Percentiles rank a stretch among this genome's conserved stretches.
Evolutionary conservation across 164 flowering plant species (phyloP).

Genomic region (Magnolia officinalis): DNA sequence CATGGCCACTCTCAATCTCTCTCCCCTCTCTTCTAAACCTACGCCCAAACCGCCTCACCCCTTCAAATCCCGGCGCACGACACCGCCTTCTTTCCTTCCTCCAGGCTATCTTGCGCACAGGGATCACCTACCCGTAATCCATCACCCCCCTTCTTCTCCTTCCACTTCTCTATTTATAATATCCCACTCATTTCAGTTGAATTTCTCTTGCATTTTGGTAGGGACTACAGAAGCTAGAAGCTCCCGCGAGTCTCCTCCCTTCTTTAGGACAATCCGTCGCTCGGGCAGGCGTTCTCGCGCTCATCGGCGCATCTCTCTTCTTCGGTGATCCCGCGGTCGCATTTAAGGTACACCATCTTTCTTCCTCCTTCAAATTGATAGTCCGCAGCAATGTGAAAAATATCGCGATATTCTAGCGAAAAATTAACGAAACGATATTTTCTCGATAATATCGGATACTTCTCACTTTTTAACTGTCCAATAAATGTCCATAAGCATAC

Average conservation of each 20-base stretch:
- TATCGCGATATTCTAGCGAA: too few relatives aligned
- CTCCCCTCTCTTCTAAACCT: slow-evolving; percentile 18
- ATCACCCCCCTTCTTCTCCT: not conserved
- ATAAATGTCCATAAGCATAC: too few relatives aligned
- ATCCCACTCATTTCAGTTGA: not conserved
- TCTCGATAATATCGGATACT: too few relatives aligned
- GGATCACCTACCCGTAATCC: slow-evolving; percentile 9
- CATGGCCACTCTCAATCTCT: slow-evolving; percentile 47
- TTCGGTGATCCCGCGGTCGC: slow-evolving; percentile 76
- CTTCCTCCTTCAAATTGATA: not conserved
- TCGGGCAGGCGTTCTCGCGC: slow-evolving; percentile 47
- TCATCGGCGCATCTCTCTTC: slow-evolving; percentile 66
- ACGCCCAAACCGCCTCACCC: slow-evolving; percentile 22
- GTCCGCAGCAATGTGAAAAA: too few relatives aligned
- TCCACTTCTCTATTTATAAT: not conserved
- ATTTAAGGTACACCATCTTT: slow-evolving; percentile 48
- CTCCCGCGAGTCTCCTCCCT: slow-evolving; percentile 8
- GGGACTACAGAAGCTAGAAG: slow-evolving; percentile 1
- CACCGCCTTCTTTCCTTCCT: slow-evolving; percentile 9
- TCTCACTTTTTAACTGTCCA: too few relatives aligned
- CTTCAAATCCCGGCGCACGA: slow-evolving; percentile 12
- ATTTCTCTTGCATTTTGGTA: not conserved
- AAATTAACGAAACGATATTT: too few relatives aligned
- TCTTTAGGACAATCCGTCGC: slow-evolving; percentile 36
- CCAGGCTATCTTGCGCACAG: slow-evolving; percentile 13